phyloP scores from a whole-genome alignment of 768 basidiomycete genomes.

The Sistotremastrum niveocremeum region DNA sequence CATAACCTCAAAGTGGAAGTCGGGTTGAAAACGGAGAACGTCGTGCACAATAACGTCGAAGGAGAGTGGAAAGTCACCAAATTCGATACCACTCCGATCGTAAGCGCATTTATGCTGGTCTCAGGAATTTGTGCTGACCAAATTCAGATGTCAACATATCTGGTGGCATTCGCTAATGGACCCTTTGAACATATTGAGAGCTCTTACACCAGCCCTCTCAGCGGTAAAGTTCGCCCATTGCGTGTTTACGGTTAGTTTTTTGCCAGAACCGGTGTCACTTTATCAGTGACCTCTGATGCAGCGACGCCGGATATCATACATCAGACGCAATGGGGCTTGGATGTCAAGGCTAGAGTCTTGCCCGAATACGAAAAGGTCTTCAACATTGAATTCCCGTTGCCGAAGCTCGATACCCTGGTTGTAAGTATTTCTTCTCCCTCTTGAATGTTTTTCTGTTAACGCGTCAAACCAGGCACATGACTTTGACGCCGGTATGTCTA shows the following conservation, averaged over 20 bases:
- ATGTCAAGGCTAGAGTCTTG: conserved; percentile 68
- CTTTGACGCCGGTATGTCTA: conserved; percentile 60
- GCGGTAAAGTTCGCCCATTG: conserved; percentile 68
- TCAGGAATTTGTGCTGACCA: not conserved
- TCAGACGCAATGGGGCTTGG: conserved; percentile 77
- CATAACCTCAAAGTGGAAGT: conserved; percentile 12
- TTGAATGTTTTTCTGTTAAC: not conserved
- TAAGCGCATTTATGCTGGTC: conserved; percentile 12
- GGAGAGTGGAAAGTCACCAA: conserved; percentile 68
- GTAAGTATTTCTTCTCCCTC: conserved; percentile 24
- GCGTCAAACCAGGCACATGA: conserved; percentile 43
- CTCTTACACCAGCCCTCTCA: conserved; percentile 66
- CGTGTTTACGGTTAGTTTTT: conserved; percentile 57
- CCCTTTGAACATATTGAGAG: conserved; percentile 60
- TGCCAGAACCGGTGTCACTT: not conserved
- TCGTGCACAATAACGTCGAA: conserved; percentile 17
- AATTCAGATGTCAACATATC: conserved; percentile 65
- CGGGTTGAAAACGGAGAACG: not conserved
- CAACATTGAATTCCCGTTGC: conserved; percentile 82
- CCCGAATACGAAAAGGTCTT: conserved; percentile 91
- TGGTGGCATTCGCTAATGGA: conserved; percentile 81
- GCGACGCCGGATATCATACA: conserved; percentile 72
- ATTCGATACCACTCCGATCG: conserved; percentile 68
- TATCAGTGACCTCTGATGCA: conserved; percentile 15
- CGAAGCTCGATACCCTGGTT: conserved; percentile 89